A percentile compares a stretch with the other conserved stretches of the same genome.
Evolutionary conservation across 257 asterid genomes (phyloP).

Genomic region (Cynanchum wilfordii): DNA sequence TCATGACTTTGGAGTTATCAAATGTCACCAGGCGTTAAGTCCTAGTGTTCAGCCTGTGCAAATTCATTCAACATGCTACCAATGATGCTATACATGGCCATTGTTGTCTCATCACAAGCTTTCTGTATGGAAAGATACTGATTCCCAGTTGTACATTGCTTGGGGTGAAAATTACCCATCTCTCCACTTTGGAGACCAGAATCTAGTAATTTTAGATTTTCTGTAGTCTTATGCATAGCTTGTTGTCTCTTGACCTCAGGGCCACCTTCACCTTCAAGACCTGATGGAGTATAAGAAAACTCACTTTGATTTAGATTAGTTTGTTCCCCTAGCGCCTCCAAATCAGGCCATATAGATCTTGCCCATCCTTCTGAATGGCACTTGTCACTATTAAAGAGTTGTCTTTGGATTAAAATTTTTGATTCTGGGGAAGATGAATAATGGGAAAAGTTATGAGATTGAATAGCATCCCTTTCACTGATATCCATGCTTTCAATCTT

Average conservation of each 20-base stretch:
- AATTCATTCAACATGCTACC: slow-evolving; percentile 52
- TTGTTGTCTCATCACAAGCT: slow-evolving; percentile 74
- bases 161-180: slow-evolving; percentile 12
- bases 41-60: slow-evolving; percentile 38
- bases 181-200: slow-evolving; percentile 24
- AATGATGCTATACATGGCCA: slow-evolving; percentile 48
- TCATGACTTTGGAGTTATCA: slow-evolving; percentile 45
- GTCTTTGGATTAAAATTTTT: slow-evolving; percentile 19
- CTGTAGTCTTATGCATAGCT: slow-evolving; percentile 9
- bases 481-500: slow-evolving; percentile 25
- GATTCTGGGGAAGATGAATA: slow-evolving; percentile 28
- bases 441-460: slow-evolving; percentile 9
- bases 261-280: slow-evolving; percentile 18
- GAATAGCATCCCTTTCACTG: slow-evolving; percentile 24
- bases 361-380: slow-evolving; percentile 12
- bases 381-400: slow-evolving; percentile 12
- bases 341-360: slow-evolving; percentile 15
- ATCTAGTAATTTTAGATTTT: slow-evolving; percentile 12
- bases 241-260: slow-evolving; percentile 24
- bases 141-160: slow-evolving; percentile 31
- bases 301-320: slow-evolving; percentile 20
- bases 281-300: slow-evolving; percentile 20
- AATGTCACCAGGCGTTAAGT: slow-evolving; percentile 31
- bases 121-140: slow-evolving; percentile 69
- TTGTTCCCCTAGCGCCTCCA: slow-evolving; percentile 12